These are phyloP conservation scores for Mycena belliarum DNA, from an alignment of 768 basidiomycete species.

Conservation along the genomic window DNA sequence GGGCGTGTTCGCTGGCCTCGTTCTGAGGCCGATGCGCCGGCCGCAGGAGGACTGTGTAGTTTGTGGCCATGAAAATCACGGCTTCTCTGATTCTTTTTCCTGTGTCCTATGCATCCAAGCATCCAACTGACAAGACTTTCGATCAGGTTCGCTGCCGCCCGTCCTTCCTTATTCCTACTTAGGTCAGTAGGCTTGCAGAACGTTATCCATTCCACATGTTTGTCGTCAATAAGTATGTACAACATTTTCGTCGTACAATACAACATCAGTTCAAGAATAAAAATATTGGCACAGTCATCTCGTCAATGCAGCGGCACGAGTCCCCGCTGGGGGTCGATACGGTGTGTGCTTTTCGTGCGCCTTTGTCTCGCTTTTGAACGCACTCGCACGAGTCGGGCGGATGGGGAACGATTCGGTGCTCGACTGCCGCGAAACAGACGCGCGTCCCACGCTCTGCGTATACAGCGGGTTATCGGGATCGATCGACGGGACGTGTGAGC, in stretches of 20 bases:
- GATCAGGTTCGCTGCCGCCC: not conserved
- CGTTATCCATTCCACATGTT: too few relatives aligned
- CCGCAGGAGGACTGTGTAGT: not conserved
- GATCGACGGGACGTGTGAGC: not conserved
- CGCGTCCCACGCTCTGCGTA: not conserved
- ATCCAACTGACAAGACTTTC: not conserved
- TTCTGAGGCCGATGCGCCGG: conserved; percentile 9
- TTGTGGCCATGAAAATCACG: conserved; percentile 14
- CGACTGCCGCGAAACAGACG: conserved; percentile 5
- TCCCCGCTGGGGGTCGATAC: conserved; percentile 5
- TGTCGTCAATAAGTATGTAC: too few relatives aligned
- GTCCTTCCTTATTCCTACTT: too few relatives aligned
- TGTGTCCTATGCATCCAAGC: not conserved
- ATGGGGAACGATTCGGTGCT: conserved; percentile 13
- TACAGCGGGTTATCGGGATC: not conserved
- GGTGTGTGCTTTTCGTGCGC: conserved; percentile 9
- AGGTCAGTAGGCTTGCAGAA: too few relatives aligned
- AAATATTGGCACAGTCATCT: not conserved
- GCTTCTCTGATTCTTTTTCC: conserved; percentile 8
- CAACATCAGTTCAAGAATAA: too few relatives aligned
- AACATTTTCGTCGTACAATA: too few relatives aligned
- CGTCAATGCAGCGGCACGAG: not conserved
- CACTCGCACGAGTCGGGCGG: not conserved
- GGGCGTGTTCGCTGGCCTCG: conserved; percentile 11
- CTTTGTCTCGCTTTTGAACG: conserved; percentile 1